Base-by-base conservation (phyloP, 495 filamentous ascomycete species). In the Letharia columbiana region DNA sequence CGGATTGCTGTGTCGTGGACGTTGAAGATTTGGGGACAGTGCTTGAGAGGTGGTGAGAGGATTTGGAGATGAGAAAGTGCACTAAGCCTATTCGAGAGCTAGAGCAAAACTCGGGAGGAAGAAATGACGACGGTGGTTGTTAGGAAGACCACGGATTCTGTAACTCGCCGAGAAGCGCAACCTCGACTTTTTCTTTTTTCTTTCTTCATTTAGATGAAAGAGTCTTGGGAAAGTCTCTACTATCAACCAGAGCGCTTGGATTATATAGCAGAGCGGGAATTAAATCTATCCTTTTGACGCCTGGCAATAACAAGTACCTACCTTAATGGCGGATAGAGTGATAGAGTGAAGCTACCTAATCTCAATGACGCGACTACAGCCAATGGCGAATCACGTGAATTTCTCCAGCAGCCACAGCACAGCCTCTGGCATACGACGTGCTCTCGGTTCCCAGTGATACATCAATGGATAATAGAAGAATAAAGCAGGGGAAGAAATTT, bases 101-200 rank as follows among this genome's bases (percentile, higher is more conserved):
- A 41, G 31, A 20, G 20, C 59, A 33, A 50, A 23, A 59, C 58
- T 66, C 64, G 64, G 64, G 57, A 47, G 44, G 56, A 40, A 20
- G 17, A 66, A 52, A 66, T 66, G 64, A 66, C 64, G 64, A 61
- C 64, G 59, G 56, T 61, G 58, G 58, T 61, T 4, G 28, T 33
- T 17, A 3, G 10, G 58, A 12, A 23, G 4, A 10, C 1, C 0
- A 8, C 20, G 1, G 23, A 1, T 23, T 50, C 17, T 50, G 20
- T 23, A 23, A 50, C 20, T 23, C n/a, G 47, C 20, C 47, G 47
- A 50, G 15, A 47, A 2, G 3, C 8, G 37, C 37, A 39, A 39
- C 4, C 37, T 39, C 37, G 37, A 39, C 37, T 8, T 39, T 39
- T 8, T 28, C 23, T 28, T 28, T 28, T 28, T 28, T 28, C 23